Conservation (phyloP, 2,329 filamentous ascomycete genomes). For the Talaromyces sp. region DNA sequence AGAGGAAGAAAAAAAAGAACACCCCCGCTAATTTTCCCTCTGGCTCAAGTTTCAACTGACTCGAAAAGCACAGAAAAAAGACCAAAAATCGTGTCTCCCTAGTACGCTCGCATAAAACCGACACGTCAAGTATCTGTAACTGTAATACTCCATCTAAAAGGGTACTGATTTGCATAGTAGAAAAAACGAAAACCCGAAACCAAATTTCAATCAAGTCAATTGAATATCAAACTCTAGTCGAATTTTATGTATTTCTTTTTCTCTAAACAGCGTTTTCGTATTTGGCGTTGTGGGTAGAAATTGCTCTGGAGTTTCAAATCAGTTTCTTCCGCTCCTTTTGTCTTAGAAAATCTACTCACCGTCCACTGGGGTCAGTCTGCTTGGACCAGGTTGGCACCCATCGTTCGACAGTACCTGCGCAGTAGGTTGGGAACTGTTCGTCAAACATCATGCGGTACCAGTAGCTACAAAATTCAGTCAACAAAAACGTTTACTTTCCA, state of each 20-base stretch:
- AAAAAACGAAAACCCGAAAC: background rate
- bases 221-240: background rate
- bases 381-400: constrained; percentile 98
- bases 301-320: constrained; percentile 52
- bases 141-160: background rate
- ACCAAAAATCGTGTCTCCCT: background rate
- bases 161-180: background rate
- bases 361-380: constrained; percentile 90
- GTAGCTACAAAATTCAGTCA: constrained; percentile 51
- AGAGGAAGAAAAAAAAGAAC: too few species aligned
- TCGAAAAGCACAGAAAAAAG: background rate
- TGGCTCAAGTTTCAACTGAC: background rate
- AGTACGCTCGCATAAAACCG: background rate
- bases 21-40: background rate
- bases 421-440: constrained; percentile 91
- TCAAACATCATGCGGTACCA: constrained; percentile 99
- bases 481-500: background rate
- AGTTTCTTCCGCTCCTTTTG: background rate
- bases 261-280: constrained; percentile 50
- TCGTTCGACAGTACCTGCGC: constrained; percentile 86
- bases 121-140: background rate
- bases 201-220: background rate
- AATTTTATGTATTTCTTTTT: background rate
- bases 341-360: constrained; percentile 45
- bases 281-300: constrained; percentile 68